Evolutionary conservation across 108 stramenopile species (phyloP).

Genomic region (Aurantiochytrium sp.): DNA sequence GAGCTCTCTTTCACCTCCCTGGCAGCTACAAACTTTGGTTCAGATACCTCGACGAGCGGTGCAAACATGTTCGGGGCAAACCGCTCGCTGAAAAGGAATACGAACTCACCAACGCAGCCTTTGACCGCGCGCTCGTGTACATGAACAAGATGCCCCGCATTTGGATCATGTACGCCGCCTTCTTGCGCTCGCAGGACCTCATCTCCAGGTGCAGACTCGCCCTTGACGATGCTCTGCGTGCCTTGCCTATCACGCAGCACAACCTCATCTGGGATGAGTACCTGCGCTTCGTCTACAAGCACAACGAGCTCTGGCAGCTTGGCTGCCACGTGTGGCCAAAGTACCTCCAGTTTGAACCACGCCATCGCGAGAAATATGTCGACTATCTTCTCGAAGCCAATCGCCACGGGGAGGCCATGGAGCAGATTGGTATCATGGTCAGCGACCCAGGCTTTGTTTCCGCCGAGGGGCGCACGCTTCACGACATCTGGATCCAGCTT

Average conservation of each 20-base stretch:
- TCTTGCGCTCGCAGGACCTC: conserved; percentile 5
- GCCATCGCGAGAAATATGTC: conserved; percentile 44
- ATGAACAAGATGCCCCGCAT: conserved; percentile 82
- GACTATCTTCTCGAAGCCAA: conserved; percentile 40
- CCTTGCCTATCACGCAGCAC: conserved; percentile 87
- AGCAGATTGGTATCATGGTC: conserved; percentile 55
- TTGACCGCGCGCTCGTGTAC: conserved; percentile 68
- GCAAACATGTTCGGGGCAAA: neutral
- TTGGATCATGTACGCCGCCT: conserved; percentile 73
- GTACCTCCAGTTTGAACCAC: conserved; percentile 27
- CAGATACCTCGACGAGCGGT: conserved; percentile 56
- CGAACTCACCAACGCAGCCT: conserved; percentile 28
- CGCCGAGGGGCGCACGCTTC: conserved; percentile 57
- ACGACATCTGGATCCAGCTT: conserved; percentile 87
- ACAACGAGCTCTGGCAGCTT: neutral
- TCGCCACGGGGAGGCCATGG: conserved; percentile 75
- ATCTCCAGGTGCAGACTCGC: conserved; percentile 52
- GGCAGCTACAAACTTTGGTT: conserved; percentile 95
- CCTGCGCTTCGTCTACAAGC: conserved; percentile 9
- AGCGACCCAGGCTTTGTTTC: conserved; percentile 65
- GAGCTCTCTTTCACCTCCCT: conserved; percentile 74
- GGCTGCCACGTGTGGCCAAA: neutral
- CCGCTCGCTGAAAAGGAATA: neutral
- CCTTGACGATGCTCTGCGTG: conserved; percentile 78
- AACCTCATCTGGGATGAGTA: conserved; percentile 74